Percentiles rank a stretch among this genome's conserved stretches.
These are phyloP conservation scores for Boletus reticuloceps DNA, from an alignment of 768 basidiomycete genomes.

Conservation along the genomic window DNA sequence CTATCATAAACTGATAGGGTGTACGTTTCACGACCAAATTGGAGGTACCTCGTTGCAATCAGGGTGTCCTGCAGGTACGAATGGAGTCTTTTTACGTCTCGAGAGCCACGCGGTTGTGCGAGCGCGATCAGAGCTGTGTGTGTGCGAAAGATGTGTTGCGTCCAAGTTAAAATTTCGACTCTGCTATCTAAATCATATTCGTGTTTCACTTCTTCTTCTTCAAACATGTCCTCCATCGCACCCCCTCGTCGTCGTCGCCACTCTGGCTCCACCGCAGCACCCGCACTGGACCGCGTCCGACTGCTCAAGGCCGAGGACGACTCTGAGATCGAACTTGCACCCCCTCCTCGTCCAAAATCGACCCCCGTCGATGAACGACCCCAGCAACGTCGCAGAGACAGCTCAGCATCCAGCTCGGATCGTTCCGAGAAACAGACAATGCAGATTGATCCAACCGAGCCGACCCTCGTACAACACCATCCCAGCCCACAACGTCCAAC, in stretches of 20 bases:
- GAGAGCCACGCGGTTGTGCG: too few species aligned
- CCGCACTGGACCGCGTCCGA: slow-evolving; percentile 22
- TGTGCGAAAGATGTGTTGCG: neutral
- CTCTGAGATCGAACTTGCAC: slow-evolving; percentile 32
- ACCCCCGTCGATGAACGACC: slow-evolving; percentile 64
- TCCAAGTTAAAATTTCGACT: too few species aligned
- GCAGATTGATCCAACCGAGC: slow-evolving; percentile 22
- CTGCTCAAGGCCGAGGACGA: slow-evolving; percentile 18
- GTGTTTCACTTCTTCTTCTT: slow-evolving; percentile 10
- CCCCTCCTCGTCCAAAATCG: slow-evolving; percentile 71
- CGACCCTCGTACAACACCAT: neutral
- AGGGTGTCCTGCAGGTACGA: too few species aligned
- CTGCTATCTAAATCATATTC: too few species aligned
- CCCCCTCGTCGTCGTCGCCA: slow-evolving; percentile 55
- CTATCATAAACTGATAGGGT: slow-evolving; percentile 35
- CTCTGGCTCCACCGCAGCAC: slow-evolving; percentile 50
- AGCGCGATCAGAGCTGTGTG: neutral
- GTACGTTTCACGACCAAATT: too few species aligned
- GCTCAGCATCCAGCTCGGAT: slow-evolving; percentile 35
- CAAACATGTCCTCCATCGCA: slow-evolving; percentile 11
- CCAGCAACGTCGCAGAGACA: slow-evolving; percentile 44
- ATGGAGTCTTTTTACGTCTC: neutral
- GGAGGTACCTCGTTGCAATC: too few species aligned
- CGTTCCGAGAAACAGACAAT: slow-evolving; percentile 35
- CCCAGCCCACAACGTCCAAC: slow-evolving; percentile 53